Base-by-base conservation (phyloP, 1,284 basidiomycete genomes). In the Tilletia horrida region DNA sequence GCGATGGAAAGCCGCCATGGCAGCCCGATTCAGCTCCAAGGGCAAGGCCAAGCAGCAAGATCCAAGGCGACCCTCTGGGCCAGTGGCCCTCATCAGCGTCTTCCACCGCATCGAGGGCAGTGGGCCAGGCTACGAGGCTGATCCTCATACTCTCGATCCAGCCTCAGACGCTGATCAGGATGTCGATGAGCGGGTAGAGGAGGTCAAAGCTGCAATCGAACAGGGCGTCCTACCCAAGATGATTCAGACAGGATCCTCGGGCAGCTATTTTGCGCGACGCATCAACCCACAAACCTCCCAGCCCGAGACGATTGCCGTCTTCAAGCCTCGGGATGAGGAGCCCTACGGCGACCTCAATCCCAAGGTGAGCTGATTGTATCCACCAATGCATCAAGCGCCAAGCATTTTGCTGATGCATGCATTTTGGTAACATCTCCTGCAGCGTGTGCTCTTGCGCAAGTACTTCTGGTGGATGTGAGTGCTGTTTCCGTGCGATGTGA, bases 321-420 rank as follows among this genome's bases (percentile, higher is more conserved):
- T 81, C 66, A 81, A 81, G 63, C 80, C 80, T 0, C 74, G 76
- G 62, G 80, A 81, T 65, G 80, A 81, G 67, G 79, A 81, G 63
- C 80, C 80, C 0, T 81, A 81, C 59, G 80, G 80, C 35, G 77
- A 81, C 55, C 71, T 81, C 57, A 79, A 73, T 67, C 66, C 66
- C 29, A 57, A 57, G 35, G 35, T 40, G 35, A 40, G 35, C 27
- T n/a, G 14, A 23, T 11, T 40, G 35, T 40, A 4, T 40, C 6
- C 35, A 4, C 35, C 4, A 4, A 11, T 40, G 6, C 11, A 40
- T 40, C 6, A 13, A 23, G 27, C 27, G 14, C 52, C 16, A 23
- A 57, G 25, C 52, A 27, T 25, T 35, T 31, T 4, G 29, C 23
- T 27, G 25, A 59, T 71, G 70, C 23, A 81, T 79, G 6, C 35